A percentile compares a stretch with the other conserved stretches of the same genome.
Conservation (phyloP, 352 stramenopile genomes). For the Phytopythium vexans region DNA sequence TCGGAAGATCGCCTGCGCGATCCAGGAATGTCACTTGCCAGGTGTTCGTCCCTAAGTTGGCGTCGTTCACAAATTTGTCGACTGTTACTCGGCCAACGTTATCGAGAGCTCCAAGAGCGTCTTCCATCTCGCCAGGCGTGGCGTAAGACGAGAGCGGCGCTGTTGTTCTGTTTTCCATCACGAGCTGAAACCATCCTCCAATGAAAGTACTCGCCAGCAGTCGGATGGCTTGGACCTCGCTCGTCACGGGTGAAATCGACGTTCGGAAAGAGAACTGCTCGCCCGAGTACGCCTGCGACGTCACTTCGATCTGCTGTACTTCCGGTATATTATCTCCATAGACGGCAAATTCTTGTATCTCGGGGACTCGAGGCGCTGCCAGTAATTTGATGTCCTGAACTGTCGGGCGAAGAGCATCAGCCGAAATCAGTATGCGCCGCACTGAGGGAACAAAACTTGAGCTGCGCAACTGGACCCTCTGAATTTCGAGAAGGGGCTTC, state of each 20-base stretch:
- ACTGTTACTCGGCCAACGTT: conserved; percentile 37
- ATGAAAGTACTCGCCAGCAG: conserved; percentile 42
- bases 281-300: conserved; percentile 31
- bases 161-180: conserved; percentile 33
- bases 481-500: conserved; percentile 72
- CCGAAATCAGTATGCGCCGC: conserved; percentile 46
- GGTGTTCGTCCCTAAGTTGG: conserved; percentile 29
- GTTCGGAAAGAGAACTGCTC: conserved; percentile 36
- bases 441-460: conserved; percentile 42
- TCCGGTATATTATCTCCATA: conserved; percentile 30
- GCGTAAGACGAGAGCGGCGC: conserved; percentile 46
- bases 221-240: conserved; percentile 42
- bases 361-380: conserved; percentile 18
- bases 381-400: conserved; percentile 35
- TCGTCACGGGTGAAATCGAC: conserved; percentile 19
- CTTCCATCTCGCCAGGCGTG: conserved; percentile 32
- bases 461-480: conserved; percentile 65
- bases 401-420: conserved; percentile 30
- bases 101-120: conserved; percentile 40
- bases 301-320: conserved; percentile 34
- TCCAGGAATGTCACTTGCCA: conserved; percentile 65
- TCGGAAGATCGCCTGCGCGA: conserved; percentile 42
- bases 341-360: conserved; percentile 55
- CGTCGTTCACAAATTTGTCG: conserved; percentile 21
- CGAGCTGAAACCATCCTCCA: conserved; percentile 39